A percentile compares a stretch with the other conserved stretches of the same genome.
Conservation (phyloP, 129 eudicot species). For the Helichrysum umbraculigerum region DNA sequence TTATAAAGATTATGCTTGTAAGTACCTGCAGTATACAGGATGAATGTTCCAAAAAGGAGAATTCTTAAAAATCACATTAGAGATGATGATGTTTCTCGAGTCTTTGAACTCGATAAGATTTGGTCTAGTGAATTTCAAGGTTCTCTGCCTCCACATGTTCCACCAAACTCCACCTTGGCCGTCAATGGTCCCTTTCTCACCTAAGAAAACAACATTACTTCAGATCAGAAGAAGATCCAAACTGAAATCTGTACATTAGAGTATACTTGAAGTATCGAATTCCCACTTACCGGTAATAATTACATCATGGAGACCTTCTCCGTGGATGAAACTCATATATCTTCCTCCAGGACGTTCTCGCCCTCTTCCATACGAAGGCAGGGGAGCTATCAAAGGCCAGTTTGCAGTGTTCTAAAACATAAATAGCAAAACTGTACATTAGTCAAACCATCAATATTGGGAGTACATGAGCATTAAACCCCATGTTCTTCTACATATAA, state of each 20-base stretch:
- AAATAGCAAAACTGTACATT: background rate
- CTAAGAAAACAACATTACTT: constrained; percentile 30
- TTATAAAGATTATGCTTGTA: background rate
- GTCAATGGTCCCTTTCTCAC: constrained; percentile 78
- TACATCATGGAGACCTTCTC: constrained; percentile 57
- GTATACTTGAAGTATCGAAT: background rate
- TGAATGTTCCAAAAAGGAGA: constrained; percentile 75
- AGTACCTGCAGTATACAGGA: constrained; percentile 82
- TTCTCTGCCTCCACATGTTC: constrained; percentile 51
- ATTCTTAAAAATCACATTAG: constrained; percentile 70
- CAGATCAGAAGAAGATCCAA: background rate
- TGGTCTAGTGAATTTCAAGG: constrained; percentile 71
- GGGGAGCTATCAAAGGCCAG: constrained; percentile 67
- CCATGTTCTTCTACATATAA: background rate
- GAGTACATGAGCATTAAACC: background rate
- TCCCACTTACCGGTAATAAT: constrained; percentile 57
- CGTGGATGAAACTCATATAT: constrained; percentile 65
- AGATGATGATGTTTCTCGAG: constrained; percentile 58
- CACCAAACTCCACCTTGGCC: constrained; percentile 94
- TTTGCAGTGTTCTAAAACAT: constrained; percentile 43
- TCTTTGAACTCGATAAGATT: constrained; percentile 64
- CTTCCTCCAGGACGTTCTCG: constrained; percentile 66
- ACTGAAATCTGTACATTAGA: background rate
- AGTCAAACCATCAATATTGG: background rate
- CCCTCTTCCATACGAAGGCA: constrained; percentile 77